Base-by-base conservation (phyloP, 2,329 filamentous ascomycete genomes). In the Paraphoma sp. region DNA sequence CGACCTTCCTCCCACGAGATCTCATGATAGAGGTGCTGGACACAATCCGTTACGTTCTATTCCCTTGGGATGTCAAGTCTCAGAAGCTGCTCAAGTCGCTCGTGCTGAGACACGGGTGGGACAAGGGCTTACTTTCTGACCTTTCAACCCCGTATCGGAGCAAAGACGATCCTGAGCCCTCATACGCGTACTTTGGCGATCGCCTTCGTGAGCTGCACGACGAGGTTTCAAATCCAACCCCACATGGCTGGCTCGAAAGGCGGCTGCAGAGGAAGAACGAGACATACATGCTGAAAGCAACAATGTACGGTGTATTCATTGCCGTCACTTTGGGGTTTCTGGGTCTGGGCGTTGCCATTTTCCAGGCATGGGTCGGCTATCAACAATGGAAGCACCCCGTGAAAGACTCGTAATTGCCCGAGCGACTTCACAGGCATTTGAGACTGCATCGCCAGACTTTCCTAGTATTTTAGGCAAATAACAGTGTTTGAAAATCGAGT, bases 101-200 rank as follows among this genome's bases (percentile, higher is more conserved):
- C 17, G 44, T 57, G 4, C 30, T 28, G 2, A 53, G 45, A 23
- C 6, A 51, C 3, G 14, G 28, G 1, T 59, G 56, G 31, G 59
- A 62, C n/a, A 11, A 31, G 14, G 48, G 56, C 16, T 38, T 53
- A 4, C 48, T 60, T 4, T 43, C 36, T 10, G 57, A 57, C 33
- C 45, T 49, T n/a, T 47, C 47, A 23, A 48, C 53, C 28, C 45
- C 52, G 40, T 56, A 56, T 43, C 38, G 51, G 14, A 29, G 30
- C 11, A 47, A 56, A 3, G 38, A 54, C n/a, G 68, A 71, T 48
- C 59, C 66, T 31, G 53, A 57, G 5, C 51, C 65, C 11, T 50
- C 53, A 3, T 72, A 70, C 45, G 49, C 64, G 5, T 75, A 72
- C 45, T 67, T 71, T n/a, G 68, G 66, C 2, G 38, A 57, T 9